Percentiles rank a stretch among this genome's conserved stretches.
Conservation (phyloP, 2,329 filamentous ascomycete genomes). For the Epichloe sp. region DNA sequence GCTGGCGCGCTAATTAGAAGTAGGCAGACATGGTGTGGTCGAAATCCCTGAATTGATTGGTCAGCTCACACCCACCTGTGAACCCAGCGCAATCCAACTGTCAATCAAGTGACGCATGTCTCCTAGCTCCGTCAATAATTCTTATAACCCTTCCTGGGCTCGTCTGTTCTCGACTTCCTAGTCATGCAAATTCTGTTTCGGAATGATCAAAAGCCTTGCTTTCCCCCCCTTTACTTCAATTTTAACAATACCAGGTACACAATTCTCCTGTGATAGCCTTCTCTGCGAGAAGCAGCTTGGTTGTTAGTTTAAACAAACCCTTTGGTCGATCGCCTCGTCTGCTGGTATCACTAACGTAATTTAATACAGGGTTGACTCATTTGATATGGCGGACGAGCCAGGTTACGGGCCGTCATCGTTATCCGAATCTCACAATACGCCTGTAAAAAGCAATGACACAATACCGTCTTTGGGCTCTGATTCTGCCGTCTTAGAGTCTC, state of each 20-base stretch:
- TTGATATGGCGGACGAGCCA: conserved; percentile 3
- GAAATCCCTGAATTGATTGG: no score
- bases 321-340: not conserved
- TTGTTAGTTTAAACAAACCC: not conserved
- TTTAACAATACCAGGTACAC: not conserved
- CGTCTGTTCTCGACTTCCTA: no score
- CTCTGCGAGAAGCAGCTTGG: not conserved
- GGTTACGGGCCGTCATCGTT: not conserved
- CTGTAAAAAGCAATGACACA: conserved; percentile 29
- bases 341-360: not conserved
- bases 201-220: not conserved
- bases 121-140: no score
- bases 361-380: not conserved
- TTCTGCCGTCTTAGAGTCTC: conserved; percentile 33
- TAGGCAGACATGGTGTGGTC: no score
- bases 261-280: not conserved
- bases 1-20: no score
- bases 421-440: conserved; percentile 22
- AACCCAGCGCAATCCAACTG: no score
- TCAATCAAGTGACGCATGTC: no score
- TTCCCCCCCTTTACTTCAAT: not conserved
- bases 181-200: not conserved
- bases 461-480: conserved; percentile 29
- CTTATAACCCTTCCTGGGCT: no score
- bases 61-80: no score